phyloP scores from a whole-genome alignment of 257 asterid genomes.

The Scutellaria baicalensis region DNA sequence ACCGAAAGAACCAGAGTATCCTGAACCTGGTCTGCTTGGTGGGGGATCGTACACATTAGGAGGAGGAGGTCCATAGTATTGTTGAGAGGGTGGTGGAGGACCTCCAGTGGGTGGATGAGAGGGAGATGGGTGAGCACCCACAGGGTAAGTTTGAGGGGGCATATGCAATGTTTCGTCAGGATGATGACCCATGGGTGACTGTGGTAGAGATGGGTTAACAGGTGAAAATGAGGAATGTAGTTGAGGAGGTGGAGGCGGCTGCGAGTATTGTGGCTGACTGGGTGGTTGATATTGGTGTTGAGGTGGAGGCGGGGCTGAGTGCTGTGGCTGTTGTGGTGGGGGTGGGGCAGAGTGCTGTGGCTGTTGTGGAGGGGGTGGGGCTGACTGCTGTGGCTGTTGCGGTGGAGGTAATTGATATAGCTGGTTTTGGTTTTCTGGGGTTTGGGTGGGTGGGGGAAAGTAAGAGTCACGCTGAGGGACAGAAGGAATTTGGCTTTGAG shows the following conservation, averaged over 20 bases:
- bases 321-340: conserved; percentile 20
- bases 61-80: conserved; percentile 46
- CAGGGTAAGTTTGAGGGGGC: conserved; percentile 51
- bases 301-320: conserved; percentile 27
- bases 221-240: conserved; percentile 39
- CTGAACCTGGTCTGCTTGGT: conserved; percentile 57
- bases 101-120: conserved; percentile 42
- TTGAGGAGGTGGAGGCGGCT: conserved; percentile 44
- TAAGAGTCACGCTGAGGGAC: conserved; percentile 55
- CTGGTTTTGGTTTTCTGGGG: conserved; percentile 48
- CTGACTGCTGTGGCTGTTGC: conserved; percentile 21
- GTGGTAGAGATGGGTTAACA: conserved; percentile 43
- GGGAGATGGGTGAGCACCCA: conserved; percentile 38
- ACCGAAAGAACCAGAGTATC: conserved; percentile 56
- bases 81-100: conserved; percentile 53
- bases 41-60: conserved; percentile 62
- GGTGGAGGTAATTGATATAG: conserved; percentile 48
- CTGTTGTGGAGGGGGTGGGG: conserved; percentile 11
- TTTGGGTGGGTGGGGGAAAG: conserved; percentile 49
- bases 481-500: conserved; percentile 47
- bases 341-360: conserved; percentile 1
- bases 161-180: conserved; percentile 60
- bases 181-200: conserved; percentile 47
- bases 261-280: conserved; percentile 55
- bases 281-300: conserved; percentile 44